Base-by-base conservation (phyloP, 768 basidiomycete genomes). In the Gelatoporia subvermispora region DNA sequence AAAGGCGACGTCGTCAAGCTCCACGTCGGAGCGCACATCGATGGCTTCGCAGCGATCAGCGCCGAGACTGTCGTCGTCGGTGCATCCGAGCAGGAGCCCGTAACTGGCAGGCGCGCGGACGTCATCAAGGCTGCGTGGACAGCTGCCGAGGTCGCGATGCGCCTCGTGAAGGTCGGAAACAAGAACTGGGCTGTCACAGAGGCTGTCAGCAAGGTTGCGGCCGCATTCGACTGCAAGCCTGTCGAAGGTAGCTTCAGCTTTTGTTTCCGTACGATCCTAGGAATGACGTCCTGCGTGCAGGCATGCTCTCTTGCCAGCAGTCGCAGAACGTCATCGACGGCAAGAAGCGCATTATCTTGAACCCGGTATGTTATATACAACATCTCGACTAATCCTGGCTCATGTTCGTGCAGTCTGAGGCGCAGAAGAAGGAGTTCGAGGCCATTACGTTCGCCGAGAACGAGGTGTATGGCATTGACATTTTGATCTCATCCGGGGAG, bases 171-270 rank as follows among this genome's bases (percentile, higher is more conserved):
- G 67, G 87, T 84, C 41, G 94, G 93, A 28, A 88, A 85, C 71
- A 94, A 90, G 72, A 98, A 97, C 73, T 98, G 91, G 87, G 78
- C 80, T 39, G 84, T 98, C 46, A 97, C 95, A 20, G 92, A 97
- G 23, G 81, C 81, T 39, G 87, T 98, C 39, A 72, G 72, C 48
- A 85, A 84, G 63, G 77, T 84, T 31, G 78, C 86, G 15, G 72
- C 81, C 15, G 74, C 78, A 24, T 90, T 83, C 77, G 79, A 80
- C 57, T 93, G 93, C 76, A 90, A 92, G 64, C 89, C 93, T 36
- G 92, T 99, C 34, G 96, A 99, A 77, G 93, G 92, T 84, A 55
- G 37, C 75, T 65, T 46, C 38, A 3, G 42, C 15, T 16, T 4
- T 31, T 13, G 24, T 35, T 9, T 39, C 38, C 28, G 3, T 17